A percentile compares a stretch with the other conserved stretches of the same genome.
phyloP scores from a whole-genome alignment of 768 basidiomycete genomes.

The Myochromella boudieri region DNA sequence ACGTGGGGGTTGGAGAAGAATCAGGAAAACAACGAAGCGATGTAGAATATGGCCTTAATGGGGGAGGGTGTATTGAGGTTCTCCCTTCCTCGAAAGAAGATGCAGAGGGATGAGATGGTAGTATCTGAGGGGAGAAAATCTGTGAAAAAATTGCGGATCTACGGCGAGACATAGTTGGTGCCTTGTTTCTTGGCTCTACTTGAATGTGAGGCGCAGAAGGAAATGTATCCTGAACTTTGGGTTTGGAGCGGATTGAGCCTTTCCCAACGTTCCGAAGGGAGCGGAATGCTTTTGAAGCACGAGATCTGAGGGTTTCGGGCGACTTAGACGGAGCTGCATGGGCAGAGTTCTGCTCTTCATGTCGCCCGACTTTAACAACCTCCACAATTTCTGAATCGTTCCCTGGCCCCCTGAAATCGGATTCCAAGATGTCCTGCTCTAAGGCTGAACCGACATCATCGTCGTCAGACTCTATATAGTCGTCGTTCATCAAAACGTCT shows the following conservation, averaged over 20 bases:
- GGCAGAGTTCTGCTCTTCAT: conserved; percentile 12
- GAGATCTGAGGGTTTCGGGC: conserved; percentile 42
- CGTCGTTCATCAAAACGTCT: conserved; percentile 27
- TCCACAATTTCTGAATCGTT: conserved; percentile 60
- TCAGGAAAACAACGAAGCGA: conserved; percentile 7
- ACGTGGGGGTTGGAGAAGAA: conserved; percentile 1
- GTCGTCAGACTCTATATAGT: conserved; percentile 23
- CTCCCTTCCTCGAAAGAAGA: conserved; percentile 28
- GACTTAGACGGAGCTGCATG: conserved; percentile 27
- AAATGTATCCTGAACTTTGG: conserved; percentile 37
- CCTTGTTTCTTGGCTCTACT: conserved; percentile 24
- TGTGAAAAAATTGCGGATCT: conserved; percentile 38
- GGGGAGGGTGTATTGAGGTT: conserved; percentile 19
- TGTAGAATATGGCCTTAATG: conserved; percentile 13
- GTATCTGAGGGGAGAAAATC: conserved; percentile 29
- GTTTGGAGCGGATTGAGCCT: conserved; percentile 28
- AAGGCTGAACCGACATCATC: conserved; percentile 22
- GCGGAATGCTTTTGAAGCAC: conserved; percentile 46
- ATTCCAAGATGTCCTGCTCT: conserved; percentile 22
- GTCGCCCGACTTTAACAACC: conserved; percentile 56
- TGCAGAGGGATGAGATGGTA: conserved; percentile 26
- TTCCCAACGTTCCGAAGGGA: conserved; percentile 46
- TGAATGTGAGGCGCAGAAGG: conserved; percentile 13
- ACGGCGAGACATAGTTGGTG: conserved; percentile 37
- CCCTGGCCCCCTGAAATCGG: conserved; percentile 24